Conservation (phyloP, 1,284 basidiomycete species). For the Ceratobasidium sp. region DNA sequence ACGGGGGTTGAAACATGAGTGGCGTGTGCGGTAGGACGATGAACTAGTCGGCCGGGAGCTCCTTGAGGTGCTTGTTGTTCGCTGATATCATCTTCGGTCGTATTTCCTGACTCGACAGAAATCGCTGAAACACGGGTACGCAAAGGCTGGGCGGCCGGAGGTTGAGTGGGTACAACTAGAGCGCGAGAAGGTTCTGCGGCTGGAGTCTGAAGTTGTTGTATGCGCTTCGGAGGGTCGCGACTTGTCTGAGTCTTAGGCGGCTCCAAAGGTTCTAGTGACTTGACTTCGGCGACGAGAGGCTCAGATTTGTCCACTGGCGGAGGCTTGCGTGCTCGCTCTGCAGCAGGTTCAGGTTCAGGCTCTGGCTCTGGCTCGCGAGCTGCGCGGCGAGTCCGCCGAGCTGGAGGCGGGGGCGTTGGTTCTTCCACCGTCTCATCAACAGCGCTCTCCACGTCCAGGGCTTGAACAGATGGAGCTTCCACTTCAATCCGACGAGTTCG, state of each 20-base stretch:
- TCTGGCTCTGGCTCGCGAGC: neutral
- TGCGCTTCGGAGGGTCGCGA: neutral
- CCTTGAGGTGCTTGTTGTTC: neutral
- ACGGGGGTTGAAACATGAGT: slow-evolving; percentile 1
- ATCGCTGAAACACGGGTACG: no score
- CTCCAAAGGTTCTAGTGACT: neutral
- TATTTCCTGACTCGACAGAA: neutral
- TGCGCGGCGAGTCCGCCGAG: no score
- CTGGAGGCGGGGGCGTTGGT: no score
- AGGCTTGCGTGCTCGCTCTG: no score
- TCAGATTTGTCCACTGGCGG: neutral
- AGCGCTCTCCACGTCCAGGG: no score
- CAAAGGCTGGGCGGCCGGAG: neutral
- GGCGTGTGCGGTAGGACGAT: neutral
- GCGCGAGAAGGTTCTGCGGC: neutral
- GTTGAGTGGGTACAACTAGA: neutral
- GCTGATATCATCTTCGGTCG: neutral
- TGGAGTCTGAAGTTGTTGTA: slow-evolving; percentile 8
- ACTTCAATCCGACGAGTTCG: no score
- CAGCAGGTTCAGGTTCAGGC: no score
- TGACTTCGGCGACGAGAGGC: neutral
- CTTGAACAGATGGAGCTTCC: no score
- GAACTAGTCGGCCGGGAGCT: neutral
- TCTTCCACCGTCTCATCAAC: neutral
- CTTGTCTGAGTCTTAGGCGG: neutral